A percentile compares a stretch with the other conserved stretches of the same genome.
Evolutionary conservation across 441 rosid species (phyloP).

Genomic region (Monsonia emarginata): DNA sequence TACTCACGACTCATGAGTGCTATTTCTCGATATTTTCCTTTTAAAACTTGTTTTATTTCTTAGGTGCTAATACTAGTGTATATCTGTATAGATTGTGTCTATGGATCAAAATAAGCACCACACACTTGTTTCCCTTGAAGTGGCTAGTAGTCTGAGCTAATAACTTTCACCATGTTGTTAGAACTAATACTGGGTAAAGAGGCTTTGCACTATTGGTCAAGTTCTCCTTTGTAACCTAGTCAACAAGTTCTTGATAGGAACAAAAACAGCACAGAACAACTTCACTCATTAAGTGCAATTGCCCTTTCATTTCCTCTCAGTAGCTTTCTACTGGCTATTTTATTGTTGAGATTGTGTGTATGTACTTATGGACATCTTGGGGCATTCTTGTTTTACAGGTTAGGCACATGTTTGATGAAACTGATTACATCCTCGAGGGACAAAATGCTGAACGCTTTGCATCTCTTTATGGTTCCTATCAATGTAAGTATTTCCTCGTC

Average conservation of each 20-base stretch:
- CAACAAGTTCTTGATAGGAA: neutral
- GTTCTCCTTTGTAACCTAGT: neutral
- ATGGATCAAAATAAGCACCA: neutral
- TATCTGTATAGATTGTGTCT: neutral
- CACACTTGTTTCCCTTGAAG: neutral
- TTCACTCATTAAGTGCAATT: neutral
- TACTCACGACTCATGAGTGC: neutral
- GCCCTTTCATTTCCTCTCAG: neutral
- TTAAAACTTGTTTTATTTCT: neutral
- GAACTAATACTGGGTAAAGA: neutral
- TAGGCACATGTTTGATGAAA: conserved; percentile 98
- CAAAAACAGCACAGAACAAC: neutral
- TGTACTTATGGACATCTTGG: conserved; percentile 37
- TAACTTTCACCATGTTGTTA: neutral
- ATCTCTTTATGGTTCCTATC: conserved; percentile 48
- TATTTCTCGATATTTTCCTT: neutral
- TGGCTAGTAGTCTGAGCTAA: neutral
- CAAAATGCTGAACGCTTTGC: conserved; percentile 95
- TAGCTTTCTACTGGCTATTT: conserved; percentile 12
- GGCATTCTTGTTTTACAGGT: conserved; percentile 64
- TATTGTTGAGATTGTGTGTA: conserved; percentile 15
- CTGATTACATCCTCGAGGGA: conserved; percentile 79
- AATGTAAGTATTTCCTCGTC: conserved; percentile 35
- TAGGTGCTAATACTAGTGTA: no score
- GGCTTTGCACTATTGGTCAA: neutral